phyloP scores from a whole-genome alignment of 192 early-diverging fungal species.

The Coemansia sp. region DNA sequence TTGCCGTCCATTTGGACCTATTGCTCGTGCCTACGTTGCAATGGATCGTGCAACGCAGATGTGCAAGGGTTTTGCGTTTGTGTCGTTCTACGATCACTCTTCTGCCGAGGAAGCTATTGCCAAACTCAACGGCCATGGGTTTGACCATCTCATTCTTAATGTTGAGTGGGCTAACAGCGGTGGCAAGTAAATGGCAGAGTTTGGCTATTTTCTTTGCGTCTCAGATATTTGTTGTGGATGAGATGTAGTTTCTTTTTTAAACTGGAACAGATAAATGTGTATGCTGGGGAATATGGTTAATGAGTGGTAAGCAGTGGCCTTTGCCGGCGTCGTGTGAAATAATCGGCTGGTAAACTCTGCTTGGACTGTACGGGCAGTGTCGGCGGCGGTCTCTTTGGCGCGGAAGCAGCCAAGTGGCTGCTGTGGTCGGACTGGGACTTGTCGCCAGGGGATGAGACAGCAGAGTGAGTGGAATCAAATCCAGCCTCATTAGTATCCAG shows the following conservation, averaged over 20 bases:
- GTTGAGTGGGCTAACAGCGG: slow-evolving; percentile 73
- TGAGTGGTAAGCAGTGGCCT: not conserved
- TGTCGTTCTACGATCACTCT: slow-evolving; percentile 78
- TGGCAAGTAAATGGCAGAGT: slow-evolving; percentile 1
- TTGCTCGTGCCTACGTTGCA: slow-evolving; percentile 81
- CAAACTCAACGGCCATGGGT: slow-evolving; percentile 91
- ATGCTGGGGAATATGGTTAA: not conserved
- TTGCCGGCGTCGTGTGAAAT: slow-evolving; percentile 8
- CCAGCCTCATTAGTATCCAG: not conserved
- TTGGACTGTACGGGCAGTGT: not conserved
- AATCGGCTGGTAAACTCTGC: not conserved
- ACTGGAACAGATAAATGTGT: not conserved
- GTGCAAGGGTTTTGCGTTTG: slow-evolving; percentile 97
- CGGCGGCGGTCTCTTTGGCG: not conserved
- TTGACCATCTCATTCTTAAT: slow-evolving; percentile 91
- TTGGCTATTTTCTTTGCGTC: not conserved
- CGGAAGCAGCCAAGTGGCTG: not conserved
- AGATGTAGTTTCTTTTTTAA: too few species aligned
- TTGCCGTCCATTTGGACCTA: slow-evolving; percentile 80
- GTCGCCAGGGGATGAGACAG: not conserved
- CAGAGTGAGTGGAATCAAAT: not conserved
- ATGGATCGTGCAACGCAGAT: slow-evolving; percentile 77
- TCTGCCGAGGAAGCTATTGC: slow-evolving; percentile 81
- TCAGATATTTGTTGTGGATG: not conserved
- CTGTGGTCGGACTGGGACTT: not conserved